phyloP scores from a whole-genome alignment of 495 filamentous ascomycete genomes.

The Podospora comata region DNA sequence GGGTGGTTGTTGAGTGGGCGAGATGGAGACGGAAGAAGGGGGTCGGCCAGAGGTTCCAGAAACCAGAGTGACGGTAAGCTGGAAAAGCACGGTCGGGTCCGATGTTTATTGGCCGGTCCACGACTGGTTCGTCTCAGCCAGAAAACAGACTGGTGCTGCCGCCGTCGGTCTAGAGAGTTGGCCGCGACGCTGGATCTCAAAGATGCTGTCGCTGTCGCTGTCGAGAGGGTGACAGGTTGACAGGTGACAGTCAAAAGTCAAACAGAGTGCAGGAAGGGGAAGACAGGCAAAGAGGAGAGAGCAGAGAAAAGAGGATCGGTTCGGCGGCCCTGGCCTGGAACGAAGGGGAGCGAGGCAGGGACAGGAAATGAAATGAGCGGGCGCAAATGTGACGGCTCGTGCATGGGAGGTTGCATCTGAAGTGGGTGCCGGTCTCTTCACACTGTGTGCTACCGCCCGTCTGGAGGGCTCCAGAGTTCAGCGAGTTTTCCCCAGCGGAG shows the following conservation, averaged over 20 bases:
- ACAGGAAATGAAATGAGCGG: slow-evolving; percentile 28
- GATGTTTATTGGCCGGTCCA: slow-evolving; percentile 29
- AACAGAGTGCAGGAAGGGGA: not conserved
- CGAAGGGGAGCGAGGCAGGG: slow-evolving; percentile 15
- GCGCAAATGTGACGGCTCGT: slow-evolving; percentile 25
- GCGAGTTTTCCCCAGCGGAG: slow-evolving; percentile 6
- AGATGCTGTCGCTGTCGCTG: too few species aligned
- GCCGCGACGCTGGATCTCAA: too few species aligned
- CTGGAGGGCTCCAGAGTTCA: slow-evolving; percentile 1
- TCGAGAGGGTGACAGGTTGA: too few species aligned
- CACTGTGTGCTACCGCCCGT: slow-evolving; percentile 5
- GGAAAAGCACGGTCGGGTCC: slow-evolving; percentile 26
- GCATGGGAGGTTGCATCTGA: slow-evolving; percentile 28
- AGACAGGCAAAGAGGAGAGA: not conserved
- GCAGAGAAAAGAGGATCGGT: not conserved
- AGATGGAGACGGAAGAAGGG: slow-evolving; percentile 14
- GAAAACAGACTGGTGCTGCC: slow-evolving; percentile 1
- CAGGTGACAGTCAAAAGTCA: not conserved
- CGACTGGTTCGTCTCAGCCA: slow-evolving; percentile 33
- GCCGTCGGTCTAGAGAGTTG: slow-evolving; percentile 7
- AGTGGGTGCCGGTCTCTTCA: slow-evolving; percentile 23
- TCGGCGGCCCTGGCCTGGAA: not conserved
- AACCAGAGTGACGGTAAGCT: slow-evolving; percentile 34
- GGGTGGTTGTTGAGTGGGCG: slow-evolving; percentile 13
- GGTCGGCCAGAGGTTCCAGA: slow-evolving; percentile 30